Conservation (phyloP, 768 basidiomycete genomes). For the Cyclocybe aegerita region DNA sequence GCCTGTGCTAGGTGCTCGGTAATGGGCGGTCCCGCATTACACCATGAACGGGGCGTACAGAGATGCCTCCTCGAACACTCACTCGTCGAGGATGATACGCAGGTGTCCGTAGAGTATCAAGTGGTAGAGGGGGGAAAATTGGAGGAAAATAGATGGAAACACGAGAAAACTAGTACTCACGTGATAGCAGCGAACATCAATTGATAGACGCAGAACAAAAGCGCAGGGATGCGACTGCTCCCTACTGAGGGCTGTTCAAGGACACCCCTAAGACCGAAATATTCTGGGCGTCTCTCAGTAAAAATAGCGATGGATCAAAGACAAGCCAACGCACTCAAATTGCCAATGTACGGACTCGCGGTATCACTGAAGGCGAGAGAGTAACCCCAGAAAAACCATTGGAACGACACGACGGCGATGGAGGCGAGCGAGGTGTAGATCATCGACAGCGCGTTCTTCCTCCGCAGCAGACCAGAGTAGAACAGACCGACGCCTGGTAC, state of each 20-base stretch:
- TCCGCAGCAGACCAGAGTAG: slow-evolving; percentile 86
- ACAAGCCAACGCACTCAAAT: slow-evolving; percentile 61
- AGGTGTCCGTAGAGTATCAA: too few species aligned
- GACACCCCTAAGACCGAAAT: slow-evolving; percentile 84
- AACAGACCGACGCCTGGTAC: slow-evolving; percentile 84
- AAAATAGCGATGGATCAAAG: not conserved
- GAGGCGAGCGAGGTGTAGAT: slow-evolving; percentile 79
- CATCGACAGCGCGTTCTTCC: slow-evolving; percentile 94
- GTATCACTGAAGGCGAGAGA: slow-evolving; percentile 88
- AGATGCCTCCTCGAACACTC: too few species aligned
- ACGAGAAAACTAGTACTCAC: slow-evolving; percentile 35
- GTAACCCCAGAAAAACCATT: slow-evolving; percentile 99
- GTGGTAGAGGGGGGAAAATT: too few species aligned
- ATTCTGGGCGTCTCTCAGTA: slow-evolving; percentile 39
- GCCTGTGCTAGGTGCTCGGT: too few species aligned
- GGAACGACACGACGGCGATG: slow-evolving; percentile 79
- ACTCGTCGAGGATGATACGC: too few species aligned
- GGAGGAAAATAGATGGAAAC: not conserved
- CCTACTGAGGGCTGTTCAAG: slow-evolving; percentile 75
- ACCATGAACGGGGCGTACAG: too few species aligned
- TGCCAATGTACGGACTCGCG: slow-evolving; percentile 75
- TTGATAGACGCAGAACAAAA: slow-evolving; percentile 85
- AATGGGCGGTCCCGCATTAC: too few species aligned
- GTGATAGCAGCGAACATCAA: slow-evolving; percentile 90
- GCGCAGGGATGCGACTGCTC: slow-evolving; percentile 63